These are phyloP conservation scores for Kwoniella bestiolae DNA, from an alignment of 768 basidiomycete genomes.

Conservation along the genomic window DNA sequence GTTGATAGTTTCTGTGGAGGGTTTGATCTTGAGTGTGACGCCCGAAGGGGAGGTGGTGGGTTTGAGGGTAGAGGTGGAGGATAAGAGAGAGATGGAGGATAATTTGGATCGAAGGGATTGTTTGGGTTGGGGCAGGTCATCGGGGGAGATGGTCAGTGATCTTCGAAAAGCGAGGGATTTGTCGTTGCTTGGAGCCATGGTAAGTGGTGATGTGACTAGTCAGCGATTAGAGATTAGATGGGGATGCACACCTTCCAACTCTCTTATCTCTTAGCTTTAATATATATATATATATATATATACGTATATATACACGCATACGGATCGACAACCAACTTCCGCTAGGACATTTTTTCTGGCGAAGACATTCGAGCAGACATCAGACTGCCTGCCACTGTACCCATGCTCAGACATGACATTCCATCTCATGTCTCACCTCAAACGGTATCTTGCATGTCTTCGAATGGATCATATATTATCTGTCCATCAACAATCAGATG, in stretches of 20 bases:
- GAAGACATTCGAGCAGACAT: no score
- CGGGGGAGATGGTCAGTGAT: constrained; percentile 4
- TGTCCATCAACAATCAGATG: no score
- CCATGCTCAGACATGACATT: not conserved
- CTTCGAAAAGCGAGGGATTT: constrained; percentile 1
- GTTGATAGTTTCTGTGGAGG: not conserved
- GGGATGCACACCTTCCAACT: no score
- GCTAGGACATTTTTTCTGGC: no score
- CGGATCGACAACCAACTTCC: no score
- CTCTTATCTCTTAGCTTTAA: no score
- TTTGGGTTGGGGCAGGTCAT: not conserved
- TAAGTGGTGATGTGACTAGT: no score
- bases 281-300: no score
- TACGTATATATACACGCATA: not conserved
- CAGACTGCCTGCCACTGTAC: not conserved
- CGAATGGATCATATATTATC: no score
- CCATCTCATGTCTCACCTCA: not conserved
- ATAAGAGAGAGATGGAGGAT: constrained; percentile 2
- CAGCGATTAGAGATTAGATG: no score
- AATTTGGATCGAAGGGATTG: not conserved
- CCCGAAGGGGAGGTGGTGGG: not conserved
- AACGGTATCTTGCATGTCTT: not conserved
- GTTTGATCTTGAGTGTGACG: not conserved
- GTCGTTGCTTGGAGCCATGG: not conserved
- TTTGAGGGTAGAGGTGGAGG: not conserved